phyloP scores from a whole-genome alignment of 2,329 filamentous ascomycete genomes.

The Paracorniculantispora psalliotae region DNA sequence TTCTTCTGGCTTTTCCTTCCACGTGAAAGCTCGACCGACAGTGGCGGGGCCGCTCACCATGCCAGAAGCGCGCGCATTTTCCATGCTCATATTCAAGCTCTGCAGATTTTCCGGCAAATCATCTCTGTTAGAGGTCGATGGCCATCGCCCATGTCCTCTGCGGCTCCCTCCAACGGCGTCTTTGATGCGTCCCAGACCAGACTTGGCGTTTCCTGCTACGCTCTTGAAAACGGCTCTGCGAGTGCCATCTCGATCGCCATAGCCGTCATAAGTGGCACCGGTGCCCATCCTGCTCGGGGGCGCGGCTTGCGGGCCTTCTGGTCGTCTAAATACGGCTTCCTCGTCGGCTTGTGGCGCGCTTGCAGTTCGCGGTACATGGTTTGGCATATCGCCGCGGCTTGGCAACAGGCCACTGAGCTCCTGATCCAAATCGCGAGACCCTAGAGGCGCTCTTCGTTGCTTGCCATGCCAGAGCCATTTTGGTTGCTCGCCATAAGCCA shows the following conservation, averaged over 20 bases:
- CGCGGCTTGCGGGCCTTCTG: not conserved
- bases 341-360: slow-evolving; percentile 38
- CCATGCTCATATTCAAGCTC: slow-evolving; percentile 5
- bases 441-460: slow-evolving; percentile 57
- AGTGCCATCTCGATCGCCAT: slow-evolving; percentile 51
- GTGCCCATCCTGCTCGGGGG: not conserved
- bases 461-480: slow-evolving; percentile 98
- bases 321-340: slow-evolving; percentile 8
- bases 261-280: slow-evolving; percentile 37
- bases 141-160: slow-evolving; percentile 48
- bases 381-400: not conserved
- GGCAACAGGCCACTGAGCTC: slow-evolving; percentile 24
- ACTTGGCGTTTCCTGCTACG: slow-evolving; percentile 75
- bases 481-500: slow-evolving; percentile 73
- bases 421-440: slow-evolving; percentile 42
- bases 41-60: slow-evolving; percentile 34
- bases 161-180: slow-evolving; percentile 66
- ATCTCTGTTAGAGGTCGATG: slow-evolving; percentile 46
- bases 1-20: slow-evolving; percentile 60
- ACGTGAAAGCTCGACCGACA: slow-evolving; percentile 51
- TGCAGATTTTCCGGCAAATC: slow-evolving; percentile 38
- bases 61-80: slow-evolving; percentile 18
- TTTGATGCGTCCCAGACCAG: slow-evolving; percentile 78
- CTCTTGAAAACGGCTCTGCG: slow-evolving; percentile 70
- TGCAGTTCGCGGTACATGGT: slow-evolving; percentile 1